These are phyloP conservation scores for Aspergillus ochraceus DNA, from an alignment of 2,329 filamentous ascomycete genomes.

Conservation along the genomic window DNA sequence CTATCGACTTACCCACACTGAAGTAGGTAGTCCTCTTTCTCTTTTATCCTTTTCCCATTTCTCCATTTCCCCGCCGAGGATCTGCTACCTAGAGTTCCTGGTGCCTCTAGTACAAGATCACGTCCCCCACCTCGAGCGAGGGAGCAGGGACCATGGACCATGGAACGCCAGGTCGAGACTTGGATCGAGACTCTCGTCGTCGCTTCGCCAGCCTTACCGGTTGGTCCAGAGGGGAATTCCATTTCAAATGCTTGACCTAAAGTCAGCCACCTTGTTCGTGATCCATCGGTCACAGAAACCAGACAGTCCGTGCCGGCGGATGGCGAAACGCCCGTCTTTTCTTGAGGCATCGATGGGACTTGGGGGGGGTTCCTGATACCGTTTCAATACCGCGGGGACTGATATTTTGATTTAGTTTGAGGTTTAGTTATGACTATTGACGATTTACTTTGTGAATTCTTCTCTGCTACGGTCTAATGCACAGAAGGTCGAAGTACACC, in stretches of 20 bases:
- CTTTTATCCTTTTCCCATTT: neutral
- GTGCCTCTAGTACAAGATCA: conserved; percentile 1
- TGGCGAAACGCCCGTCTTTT: neutral
- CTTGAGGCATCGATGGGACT: conserved; percentile 3
- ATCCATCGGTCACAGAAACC: neutral
- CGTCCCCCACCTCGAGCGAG: neutral
- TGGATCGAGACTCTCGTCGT: conserved; percentile 3
- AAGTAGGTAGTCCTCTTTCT: too few relatives aligned
- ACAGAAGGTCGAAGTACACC: too few relatives aligned
- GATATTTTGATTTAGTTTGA: too few relatives aligned
- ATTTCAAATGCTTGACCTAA: neutral
- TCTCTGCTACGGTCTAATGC: too few relatives aligned
- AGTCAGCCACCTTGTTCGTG: neutral
- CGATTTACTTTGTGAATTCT: too few relatives aligned
- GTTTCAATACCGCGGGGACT: neutral
- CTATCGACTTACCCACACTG: neutral
- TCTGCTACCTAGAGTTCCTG: conserved; percentile 2
- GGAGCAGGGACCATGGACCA: neutral
- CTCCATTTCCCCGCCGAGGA: neutral
- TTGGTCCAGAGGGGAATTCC: neutral
- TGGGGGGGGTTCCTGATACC: conserved; percentile 21
- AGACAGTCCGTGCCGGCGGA: neutral
- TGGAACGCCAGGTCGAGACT: neutral
- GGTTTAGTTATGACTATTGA: too few relatives aligned
- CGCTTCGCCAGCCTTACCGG: conserved; percentile 1